These are phyloP conservation scores for Pichiaceae sp. DNA, from an alignment of 1,139 yeast genomes.

Conservation along the genomic window DNA sequence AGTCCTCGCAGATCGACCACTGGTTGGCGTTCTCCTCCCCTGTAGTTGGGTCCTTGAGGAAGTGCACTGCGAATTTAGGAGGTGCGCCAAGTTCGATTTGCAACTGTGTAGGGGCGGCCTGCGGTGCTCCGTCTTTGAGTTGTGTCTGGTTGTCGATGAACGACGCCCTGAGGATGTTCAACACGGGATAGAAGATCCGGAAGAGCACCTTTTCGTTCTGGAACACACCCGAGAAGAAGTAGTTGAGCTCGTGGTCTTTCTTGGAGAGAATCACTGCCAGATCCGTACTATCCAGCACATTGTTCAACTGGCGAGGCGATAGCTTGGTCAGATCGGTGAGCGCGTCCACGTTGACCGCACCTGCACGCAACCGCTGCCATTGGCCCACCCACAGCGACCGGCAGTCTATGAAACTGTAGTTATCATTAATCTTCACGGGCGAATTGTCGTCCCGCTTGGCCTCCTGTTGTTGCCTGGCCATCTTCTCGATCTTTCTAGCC, in stretches of 20 bases:
- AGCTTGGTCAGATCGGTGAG: constrained; percentile 45
- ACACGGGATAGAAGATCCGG: constrained; percentile 59
- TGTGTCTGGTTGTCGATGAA: constrained; percentile 37
- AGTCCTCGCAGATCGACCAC: constrained; percentile 80
- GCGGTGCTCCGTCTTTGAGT: constrained; percentile 5
- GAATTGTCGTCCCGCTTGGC: neutral
- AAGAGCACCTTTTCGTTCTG: constrained; percentile 60
- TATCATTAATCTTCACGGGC: constrained; percentile 54
- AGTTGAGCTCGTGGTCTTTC: constrained; percentile 63
- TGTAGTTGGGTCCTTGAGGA: constrained; percentile 37
- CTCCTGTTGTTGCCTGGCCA: constrained; percentile 21
- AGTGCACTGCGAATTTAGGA: constrained; percentile 72
- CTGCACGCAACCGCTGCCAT: constrained; percentile 72
- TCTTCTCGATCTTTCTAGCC: constrained; percentile 49
- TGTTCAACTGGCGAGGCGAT: constrained; percentile 57
- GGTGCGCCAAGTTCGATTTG: constrained; percentile 32
- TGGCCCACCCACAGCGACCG: constrained; percentile 63
- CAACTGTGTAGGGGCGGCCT: constrained; percentile 13
- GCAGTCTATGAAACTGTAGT: constrained; percentile 61
- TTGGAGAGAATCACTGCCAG: constrained; percentile 57
- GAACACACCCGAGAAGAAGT: constrained; percentile 63
- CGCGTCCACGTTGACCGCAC: constrained; percentile 35
- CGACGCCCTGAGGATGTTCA: constrained; percentile 37
- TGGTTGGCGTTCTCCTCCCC: constrained; percentile 45
- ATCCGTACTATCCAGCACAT: constrained; percentile 59